Base-by-base conservation (phyloP, 2,329 filamentous ascomycete genomes). In the Chrysosporium queenslandicum region DNA sequence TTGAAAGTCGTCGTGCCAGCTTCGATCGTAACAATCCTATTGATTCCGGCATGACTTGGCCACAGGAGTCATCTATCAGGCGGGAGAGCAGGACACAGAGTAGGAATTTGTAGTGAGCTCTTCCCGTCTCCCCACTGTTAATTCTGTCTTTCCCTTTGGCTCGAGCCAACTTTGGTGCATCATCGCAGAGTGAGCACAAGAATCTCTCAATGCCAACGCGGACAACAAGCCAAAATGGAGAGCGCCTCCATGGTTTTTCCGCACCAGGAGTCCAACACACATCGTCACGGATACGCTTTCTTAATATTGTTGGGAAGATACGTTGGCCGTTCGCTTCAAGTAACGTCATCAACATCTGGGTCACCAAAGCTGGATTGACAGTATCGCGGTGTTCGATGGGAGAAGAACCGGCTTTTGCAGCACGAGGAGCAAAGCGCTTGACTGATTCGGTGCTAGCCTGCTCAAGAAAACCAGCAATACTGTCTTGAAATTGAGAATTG, bases 281-380 rank as follows among this genome's bases (percentile, higher is more conserved):
- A n/a, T 84, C 81, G 46, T 86, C 83, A 0, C 79, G 72, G 0
- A 85, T 73, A 1, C 76, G 70, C 60, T 87, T 87, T 0, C 68
- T 68, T 1, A 84, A 60, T 0, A 69, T 21, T 0, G 65, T 57
- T 0, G 74, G 65, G 0, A 64, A 50, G 0, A 68, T 53, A 0
- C 66, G 57, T 0, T 60, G 52, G 0, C 82, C 82, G 5, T 77
- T 69, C 0, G 72, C 75, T 58, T 80, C 75, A 0, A 87, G 64
- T 0, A 86, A 61, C 0, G 79, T 74, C 66, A 84, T 77, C 7
- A 86, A 68, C 54, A 84, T 70, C 7, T 79, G 72, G 0, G 74
- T 77, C 2, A 87, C 74, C 1, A 86, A 63, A 0, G 74, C 68
- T 0, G 83, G 82, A 50, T 77, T 64, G 0, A 71, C 64, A 0